These are phyloP conservation scores for Colletotrichum tabaci DNA, from an alignment of 2,329 filamentous ascomycete species.

Conservation along the genomic window DNA sequence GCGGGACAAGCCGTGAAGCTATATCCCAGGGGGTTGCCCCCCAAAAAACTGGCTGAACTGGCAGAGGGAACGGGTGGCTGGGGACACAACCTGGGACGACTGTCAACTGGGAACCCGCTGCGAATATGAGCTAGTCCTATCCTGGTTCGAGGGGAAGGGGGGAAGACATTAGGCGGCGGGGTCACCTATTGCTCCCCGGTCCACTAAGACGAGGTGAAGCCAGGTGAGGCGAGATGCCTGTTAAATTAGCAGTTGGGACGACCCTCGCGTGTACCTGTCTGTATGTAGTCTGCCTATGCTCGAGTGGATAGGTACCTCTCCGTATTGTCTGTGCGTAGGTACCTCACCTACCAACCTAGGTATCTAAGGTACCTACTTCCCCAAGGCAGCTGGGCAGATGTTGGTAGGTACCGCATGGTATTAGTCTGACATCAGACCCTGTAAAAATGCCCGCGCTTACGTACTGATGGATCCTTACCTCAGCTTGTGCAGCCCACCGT, in stretches of 20 bases:
- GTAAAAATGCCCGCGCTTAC: slow-evolving; percentile 14
- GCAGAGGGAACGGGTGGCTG: slow-evolving; percentile 29
- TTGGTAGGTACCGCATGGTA: too few species aligned
- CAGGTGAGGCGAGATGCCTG: slow-evolving; percentile 23
- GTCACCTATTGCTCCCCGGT: neutral
- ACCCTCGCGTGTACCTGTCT: neutral
- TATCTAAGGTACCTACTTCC: too few species aligned
- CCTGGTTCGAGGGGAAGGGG: slow-evolving; percentile 3
- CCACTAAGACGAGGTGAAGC: slow-evolving; percentile 20
- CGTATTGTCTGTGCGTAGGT: too few species aligned
- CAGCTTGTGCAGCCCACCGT: slow-evolving; percentile 1
- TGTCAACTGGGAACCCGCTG: slow-evolving; percentile 2
- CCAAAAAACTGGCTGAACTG: slow-evolving; percentile 27
- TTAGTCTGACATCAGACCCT: neutral
- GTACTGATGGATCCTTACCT: slow-evolving; percentile 15
- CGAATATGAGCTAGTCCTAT: slow-evolving; percentile 7
- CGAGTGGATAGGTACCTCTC: too few species aligned
- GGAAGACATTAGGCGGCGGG: slow-evolving; percentile 1
- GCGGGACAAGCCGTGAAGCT: slow-evolving; percentile 43
- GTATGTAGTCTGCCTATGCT: too few species aligned
- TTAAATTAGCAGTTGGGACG: slow-evolving; percentile 29
- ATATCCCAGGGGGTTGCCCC: slow-evolving; percentile 33
- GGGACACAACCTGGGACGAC: slow-evolving; percentile 23
- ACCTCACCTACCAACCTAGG: too few species aligned
- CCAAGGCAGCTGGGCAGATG: too few species aligned